phyloP scores from a whole-genome alignment of 1,284 basidiomycete genomes.

The Cystobasidiaceae sp. region DNA sequence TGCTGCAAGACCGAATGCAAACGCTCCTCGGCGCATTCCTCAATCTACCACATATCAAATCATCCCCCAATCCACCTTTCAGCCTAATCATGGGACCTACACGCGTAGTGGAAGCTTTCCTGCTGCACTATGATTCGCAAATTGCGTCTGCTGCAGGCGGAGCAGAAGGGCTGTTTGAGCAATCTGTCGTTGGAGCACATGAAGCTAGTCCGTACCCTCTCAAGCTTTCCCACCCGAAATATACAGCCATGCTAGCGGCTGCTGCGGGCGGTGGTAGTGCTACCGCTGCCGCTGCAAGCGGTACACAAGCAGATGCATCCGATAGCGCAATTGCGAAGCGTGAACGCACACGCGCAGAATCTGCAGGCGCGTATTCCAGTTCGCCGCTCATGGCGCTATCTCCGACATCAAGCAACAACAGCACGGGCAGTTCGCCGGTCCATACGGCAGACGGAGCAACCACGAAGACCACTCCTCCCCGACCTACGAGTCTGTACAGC shows the following conservation, averaged over 20 bases:
- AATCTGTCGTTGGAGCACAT: neutral
- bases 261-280: too few relatives aligned
- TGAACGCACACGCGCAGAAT: neutral
- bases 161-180: slow-evolving; percentile 15
- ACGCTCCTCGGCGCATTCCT: slow-evolving; percentile 14
- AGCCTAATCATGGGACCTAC: slow-evolving; percentile 25
- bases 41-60: neutral
- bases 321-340: too few relatives aligned
- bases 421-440: too few relatives aligned
- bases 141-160: neutral
- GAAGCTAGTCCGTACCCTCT: slow-evolving; percentile 12
- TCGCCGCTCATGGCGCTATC: too few relatives aligned
- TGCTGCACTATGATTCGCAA: slow-evolving; percentile 23
- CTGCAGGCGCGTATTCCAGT: neutral
- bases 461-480: too few relatives aligned
- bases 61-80: neutral
- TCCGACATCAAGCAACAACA: too few relatives aligned
- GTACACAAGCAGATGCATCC: neutral
- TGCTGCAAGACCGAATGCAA: slow-evolving; percentile 20
- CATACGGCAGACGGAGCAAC: too few relatives aligned
- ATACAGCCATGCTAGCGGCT: slow-evolving; percentile 2
- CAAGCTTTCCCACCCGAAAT: slow-evolving; percentile 16
- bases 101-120: slow-evolving; percentile 21
- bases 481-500: too few relatives aligned
- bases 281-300: neutral